Conservation (phyloP, 2,329 filamentous ascomycete species). For the Tympanopsis confertula region DNA sequence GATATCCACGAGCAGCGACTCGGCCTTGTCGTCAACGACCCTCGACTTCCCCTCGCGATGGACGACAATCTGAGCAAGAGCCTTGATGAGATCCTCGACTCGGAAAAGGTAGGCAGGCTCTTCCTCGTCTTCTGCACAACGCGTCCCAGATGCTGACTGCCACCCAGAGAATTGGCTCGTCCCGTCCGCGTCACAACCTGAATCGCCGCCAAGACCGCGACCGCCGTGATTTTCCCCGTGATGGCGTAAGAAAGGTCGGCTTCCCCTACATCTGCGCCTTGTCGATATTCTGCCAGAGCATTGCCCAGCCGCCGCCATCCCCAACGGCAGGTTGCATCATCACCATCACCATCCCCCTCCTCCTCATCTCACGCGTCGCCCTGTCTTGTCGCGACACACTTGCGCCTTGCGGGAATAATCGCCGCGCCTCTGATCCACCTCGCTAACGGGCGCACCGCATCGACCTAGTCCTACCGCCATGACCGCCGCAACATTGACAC, state of each 20-base stretch:
- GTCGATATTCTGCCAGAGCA: not conserved
- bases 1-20: too few relatives aligned
- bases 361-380: slow-evolving; percentile 18
- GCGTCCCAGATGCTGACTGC: not conserved
- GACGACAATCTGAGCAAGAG: slow-evolving; percentile 41
- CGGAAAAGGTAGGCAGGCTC: slow-evolving; percentile 18
- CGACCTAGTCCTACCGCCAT: slow-evolving; percentile 26
- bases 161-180: not conserved
- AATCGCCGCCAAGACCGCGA: slow-evolving; percentile 24
- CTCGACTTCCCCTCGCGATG: too few relatives aligned
- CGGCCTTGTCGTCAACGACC: too few relatives aligned
- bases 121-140: not conserved
- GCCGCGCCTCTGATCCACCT: slow-evolving; percentile 12
- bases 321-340: slow-evolving; percentile 3
- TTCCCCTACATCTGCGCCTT: slow-evolving; percentile 3
- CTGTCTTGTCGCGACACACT: slow-evolving; percentile 15
- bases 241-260: slow-evolving; percentile 80
- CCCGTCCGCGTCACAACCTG: slow-evolving; percentile 11
- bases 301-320: slow-evolving; percentile 9
- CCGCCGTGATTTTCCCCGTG: slow-evolving; percentile 50
- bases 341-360: slow-evolving; percentile 10
- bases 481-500: slow-evolving; percentile 57
- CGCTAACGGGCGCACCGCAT: slow-evolving; percentile 12
- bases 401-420: slow-evolving; percentile 18
- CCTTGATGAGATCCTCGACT: slow-evolving; percentile 44